Conservation (phyloP, 2,329 filamentous ascomycete species). For the Arthrinium phaeospermum region DNA sequence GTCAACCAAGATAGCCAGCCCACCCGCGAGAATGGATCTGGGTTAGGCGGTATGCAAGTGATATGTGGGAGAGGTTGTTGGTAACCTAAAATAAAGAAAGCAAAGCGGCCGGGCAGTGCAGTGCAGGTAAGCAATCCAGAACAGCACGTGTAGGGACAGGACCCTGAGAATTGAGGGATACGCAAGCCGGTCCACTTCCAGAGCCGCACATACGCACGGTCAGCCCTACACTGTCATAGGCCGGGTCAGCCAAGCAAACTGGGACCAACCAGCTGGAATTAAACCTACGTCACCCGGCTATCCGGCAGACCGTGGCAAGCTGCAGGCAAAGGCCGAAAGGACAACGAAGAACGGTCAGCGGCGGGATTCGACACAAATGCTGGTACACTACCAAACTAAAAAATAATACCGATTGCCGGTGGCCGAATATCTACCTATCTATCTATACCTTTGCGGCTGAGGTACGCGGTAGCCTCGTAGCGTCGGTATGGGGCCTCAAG, state of each 20-base stretch:
- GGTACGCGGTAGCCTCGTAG: neutral
- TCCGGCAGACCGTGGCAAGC: neutral
- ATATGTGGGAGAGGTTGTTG: slow-evolving; percentile 4
- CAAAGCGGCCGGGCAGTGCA: neutral
- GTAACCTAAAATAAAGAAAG: slow-evolving; percentile 2
- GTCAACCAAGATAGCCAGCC: slow-evolving; percentile 1
- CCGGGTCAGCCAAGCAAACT: neutral
- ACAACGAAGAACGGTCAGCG: neutral
- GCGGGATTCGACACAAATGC: neutral
- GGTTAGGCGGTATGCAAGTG: slow-evolving; percentile 14
- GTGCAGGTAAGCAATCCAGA: neutral
- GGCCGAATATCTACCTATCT: neutral
- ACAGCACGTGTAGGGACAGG: neutral
- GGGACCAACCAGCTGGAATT: neutral
- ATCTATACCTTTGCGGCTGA: neutral
- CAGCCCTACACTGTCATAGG: slow-evolving; percentile 4
- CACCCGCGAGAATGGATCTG: neutral
- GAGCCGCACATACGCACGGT: slow-evolving; percentile 6
- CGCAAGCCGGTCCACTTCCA: slow-evolving; percentile 12
- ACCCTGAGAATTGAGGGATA: slow-evolving; percentile 14
- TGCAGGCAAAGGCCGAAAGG: neutral
- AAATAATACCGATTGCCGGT: neutral
- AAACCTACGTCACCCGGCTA: slow-evolving; percentile 9
- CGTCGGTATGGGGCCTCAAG: neutral
- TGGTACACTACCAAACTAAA: neutral